phyloP scores from a whole-genome alignment of 345 rosid species.

The Acer campestre region DNA sequence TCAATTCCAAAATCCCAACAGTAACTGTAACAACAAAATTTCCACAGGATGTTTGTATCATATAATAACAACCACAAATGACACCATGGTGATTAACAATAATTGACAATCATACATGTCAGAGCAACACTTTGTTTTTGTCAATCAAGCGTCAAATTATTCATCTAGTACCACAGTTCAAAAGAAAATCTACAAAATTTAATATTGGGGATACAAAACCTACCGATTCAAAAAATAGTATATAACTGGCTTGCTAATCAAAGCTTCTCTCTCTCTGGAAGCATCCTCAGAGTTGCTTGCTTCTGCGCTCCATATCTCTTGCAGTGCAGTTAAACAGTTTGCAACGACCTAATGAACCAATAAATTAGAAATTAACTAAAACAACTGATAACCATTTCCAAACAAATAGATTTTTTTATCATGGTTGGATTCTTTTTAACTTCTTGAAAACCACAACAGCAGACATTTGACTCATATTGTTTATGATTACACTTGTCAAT shows the following conservation, averaged over 20 bases:
- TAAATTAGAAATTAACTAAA: conserved; percentile 7
- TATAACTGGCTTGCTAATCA: conserved; percentile 77
- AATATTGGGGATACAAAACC: conserved; percentile 20
- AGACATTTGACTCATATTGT: not conserved
- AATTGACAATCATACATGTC: not conserved
- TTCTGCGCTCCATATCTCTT: conserved; percentile 96
- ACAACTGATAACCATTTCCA: not conserved
- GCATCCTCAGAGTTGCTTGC: conserved; percentile 91
- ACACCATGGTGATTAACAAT: not conserved
- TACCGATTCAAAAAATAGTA: conserved; percentile 82
- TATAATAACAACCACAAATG: not conserved
- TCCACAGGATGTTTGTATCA: not conserved
- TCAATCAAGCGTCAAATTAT: conserved; percentile 6
- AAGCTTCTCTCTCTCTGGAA: conserved; percentile 72
- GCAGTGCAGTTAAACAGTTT: conserved; percentile 83
- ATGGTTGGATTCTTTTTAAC: not conserved
- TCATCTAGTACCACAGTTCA: not conserved
- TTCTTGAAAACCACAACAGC: not conserved
- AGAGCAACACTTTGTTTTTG: not conserved
- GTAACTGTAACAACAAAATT: not conserved
- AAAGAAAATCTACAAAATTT: conserved; percentile 7
- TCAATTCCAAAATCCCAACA: not conserved
- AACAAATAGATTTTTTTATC: not conserved
- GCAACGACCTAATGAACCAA: conserved; percentile 71
- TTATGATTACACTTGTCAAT: not conserved